phyloP scores from a whole-genome alignment of 306 rosid genomes.

The Cucurbita pepo region DNA sequence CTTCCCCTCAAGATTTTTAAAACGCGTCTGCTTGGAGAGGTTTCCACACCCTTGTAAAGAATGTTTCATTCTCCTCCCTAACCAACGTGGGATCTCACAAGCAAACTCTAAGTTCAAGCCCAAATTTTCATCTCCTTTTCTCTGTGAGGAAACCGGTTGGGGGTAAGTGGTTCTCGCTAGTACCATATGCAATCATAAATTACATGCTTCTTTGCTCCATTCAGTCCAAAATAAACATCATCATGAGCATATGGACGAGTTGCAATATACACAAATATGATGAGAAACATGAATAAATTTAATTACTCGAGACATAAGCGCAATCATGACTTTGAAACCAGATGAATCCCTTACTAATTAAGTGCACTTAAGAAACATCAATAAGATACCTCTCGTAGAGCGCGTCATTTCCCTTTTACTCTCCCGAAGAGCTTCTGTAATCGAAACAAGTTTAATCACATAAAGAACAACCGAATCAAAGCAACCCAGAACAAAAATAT shows the following conservation, averaged over 20 bases:
- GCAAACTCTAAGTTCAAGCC: background rate
- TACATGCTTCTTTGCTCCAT: background rate
- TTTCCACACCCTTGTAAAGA: no score
- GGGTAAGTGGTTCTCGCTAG: background rate
- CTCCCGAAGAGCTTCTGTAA: constrained; percentile 89
- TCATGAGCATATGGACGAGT: background rate
- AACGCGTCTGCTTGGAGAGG: no score
- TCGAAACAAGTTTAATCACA: background rate
- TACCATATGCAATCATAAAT: background rate
- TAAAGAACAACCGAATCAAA: constrained; percentile 1
- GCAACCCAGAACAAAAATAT: background rate
- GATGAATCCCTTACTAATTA: background rate
- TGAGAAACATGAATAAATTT: background rate
- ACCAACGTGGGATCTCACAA: no score
- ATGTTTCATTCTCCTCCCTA: no score
- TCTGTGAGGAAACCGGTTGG: background rate
- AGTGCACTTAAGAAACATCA: background rate
- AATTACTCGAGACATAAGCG: background rate
- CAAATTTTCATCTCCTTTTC: background rate
- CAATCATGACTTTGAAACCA: background rate
- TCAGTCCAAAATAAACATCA: background rate
- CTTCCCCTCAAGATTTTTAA: no score
- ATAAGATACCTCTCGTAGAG: constrained; percentile 62
- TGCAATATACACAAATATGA: background rate
- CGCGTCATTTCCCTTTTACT: constrained; percentile 79